Conservation (phyloP, 2,329 filamentous ascomycete genomes). For the Basipetospora chlamydospora region DNA sequence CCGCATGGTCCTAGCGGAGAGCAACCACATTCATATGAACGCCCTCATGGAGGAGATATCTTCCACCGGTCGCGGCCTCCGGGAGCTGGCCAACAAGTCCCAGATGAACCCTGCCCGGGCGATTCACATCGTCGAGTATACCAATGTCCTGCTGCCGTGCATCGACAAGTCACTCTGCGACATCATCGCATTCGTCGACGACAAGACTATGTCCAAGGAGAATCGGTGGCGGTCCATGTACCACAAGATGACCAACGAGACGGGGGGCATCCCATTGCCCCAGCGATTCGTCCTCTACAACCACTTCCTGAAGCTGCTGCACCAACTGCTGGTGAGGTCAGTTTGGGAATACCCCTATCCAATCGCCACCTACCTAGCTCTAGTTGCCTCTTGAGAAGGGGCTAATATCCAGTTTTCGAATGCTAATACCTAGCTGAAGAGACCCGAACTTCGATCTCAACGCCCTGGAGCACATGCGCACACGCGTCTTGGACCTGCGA, state of each 20-base stretch:
- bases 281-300: slow-evolving; percentile 42
- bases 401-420: too few relatives aligned
- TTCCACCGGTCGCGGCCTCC: slow-evolving; percentile 28
- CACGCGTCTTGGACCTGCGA: slow-evolving; percentile 35
- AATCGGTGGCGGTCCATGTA: slow-evolving; percentile 45
- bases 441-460: slow-evolving; percentile 41
- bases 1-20: slow-evolving; percentile 25
- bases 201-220: slow-evolving; percentile 30
- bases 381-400: too few relatives aligned
- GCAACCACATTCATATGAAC: slow-evolving; percentile 30
- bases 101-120: slow-evolving; percentile 35
- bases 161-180: slow-evolving; percentile 36
- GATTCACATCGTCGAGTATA: slow-evolving; percentile 36
- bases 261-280: slow-evolving; percentile 32
- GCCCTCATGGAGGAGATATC: slow-evolving; percentile 33
- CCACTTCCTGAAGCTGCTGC: slow-evolving; percentile 33
- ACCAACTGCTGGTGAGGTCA: slow-evolving; percentile 37
- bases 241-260: slow-evolving; percentile 37
- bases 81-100: slow-evolving; percentile 39
- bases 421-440: slow-evolving; percentile 17
- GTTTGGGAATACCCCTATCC: slow-evolving; percentile 6
- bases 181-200: slow-evolving; percentile 36
- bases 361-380: not conserved
- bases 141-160: slow-evolving; percentile 42
- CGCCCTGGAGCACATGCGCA: slow-evolving; percentile 31